A percentile compares a stretch with the other conserved stretches of the same genome.
phyloP scores from a whole-genome alignment of 2,329 filamentous ascomycete species.

The Botrytis tulipae region DNA sequence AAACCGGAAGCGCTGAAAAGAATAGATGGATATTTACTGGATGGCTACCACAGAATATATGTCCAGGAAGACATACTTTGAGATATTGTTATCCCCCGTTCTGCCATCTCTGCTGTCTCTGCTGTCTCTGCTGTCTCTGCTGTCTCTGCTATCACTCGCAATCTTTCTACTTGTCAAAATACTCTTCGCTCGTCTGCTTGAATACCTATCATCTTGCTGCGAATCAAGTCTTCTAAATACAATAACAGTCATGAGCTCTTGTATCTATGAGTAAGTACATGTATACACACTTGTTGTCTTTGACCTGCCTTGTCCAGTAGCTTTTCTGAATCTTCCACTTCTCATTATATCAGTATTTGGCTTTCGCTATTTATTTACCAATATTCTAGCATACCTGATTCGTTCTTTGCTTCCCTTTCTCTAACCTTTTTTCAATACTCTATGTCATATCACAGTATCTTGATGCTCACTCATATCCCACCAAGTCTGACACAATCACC shows the following conservation, averaged over 20 bases:
- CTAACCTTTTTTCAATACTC: not conserved
- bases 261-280: slow-evolving; percentile 1
- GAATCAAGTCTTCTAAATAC: not conserved
- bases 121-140: too few relatives aligned
- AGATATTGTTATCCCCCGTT: not conserved
- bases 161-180: too few relatives aligned
- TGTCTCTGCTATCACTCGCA: not conserved
- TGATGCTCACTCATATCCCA: too few relatives aligned
- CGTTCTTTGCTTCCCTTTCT: not conserved
- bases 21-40: not conserved
- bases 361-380: not conserved
- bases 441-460: not conserved
- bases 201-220: not conserved
- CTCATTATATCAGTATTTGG: not conserved
- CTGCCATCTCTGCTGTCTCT: fast-evolving
- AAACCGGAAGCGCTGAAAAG: fast-evolving
- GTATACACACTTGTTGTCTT: not conserved
- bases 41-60: not conserved
- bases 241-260: not conserved
- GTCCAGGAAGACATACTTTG: not conserved
- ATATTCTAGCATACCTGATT: not conserved
- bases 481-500: not conserved
- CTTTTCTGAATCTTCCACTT: not conserved
- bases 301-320: too few relatives aligned
- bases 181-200: not conserved